A percentile compares a stretch with the other conserved stretches of the same genome.
Conservation (phyloP, 1,284 basidiomycete species). For the Afroboletus lepidellus region DNA sequence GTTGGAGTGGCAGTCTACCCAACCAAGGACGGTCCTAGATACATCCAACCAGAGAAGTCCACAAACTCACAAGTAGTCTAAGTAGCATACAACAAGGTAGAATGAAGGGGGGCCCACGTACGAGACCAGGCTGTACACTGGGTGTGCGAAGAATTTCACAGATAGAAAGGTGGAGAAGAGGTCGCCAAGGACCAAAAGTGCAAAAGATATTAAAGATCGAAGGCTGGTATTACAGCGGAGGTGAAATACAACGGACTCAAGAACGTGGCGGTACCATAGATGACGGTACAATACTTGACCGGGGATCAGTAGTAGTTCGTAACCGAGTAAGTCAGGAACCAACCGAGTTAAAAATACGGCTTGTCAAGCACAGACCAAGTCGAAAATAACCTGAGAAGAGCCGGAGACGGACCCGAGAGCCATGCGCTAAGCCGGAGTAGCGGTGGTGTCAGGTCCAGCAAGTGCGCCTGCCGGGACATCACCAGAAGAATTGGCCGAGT, state of each 20-base stretch:
- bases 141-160: conserved; percentile 11
- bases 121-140: conserved; percentile 1
- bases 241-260: conserved; percentile 9
- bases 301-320: conserved; percentile 10
- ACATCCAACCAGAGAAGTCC: conserved; percentile 19
- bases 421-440: conserved; percentile 20
- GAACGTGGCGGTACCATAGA: conserved; percentile 14
- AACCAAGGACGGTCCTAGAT: conserved; percentile 4
- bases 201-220: conserved; percentile 5
- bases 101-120: neutral
- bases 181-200: conserved; percentile 9
- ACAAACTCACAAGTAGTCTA: conserved; percentile 11
- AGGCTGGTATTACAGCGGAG: conserved; percentile 17
- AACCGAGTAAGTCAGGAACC: conserved; percentile 1
- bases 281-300: conserved; percentile 17
- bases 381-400: neutral
- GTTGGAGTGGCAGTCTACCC: conserved; percentile 3
- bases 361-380: neutral
- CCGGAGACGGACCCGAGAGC: neutral
- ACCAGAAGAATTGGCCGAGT: conserved; percentile 40
- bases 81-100: conserved; percentile 13
- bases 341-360: conserved; percentile 17
- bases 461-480: conserved; percentile 62
- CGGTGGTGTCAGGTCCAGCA: conserved; percentile 50
- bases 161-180: conserved; percentile 10